phyloP scores from a whole-genome alignment of 2,329 filamentous ascomycete genomes.

The Monosporascus sp. region DNA sequence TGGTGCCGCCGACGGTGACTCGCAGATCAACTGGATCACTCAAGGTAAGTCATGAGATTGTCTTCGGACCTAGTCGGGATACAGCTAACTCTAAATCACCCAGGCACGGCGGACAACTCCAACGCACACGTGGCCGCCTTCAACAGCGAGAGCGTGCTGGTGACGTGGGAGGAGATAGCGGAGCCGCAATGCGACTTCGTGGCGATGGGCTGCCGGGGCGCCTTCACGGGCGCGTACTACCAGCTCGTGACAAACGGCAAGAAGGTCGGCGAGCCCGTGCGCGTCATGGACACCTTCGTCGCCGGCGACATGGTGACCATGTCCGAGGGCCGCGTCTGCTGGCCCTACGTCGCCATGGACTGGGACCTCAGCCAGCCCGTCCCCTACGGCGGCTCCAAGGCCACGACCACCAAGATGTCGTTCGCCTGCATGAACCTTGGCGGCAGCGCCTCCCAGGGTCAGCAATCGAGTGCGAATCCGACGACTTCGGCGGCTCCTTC shows the following conservation, averaged over 20 bases:
- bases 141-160: conserved; percentile 39
- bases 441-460: neutral
- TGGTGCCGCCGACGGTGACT: conserved; percentile 47
- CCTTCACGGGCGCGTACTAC: conserved; percentile 54
- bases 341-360: conserved; percentile 53
- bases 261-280: conserved; percentile 45
- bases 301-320: conserved; percentile 59
- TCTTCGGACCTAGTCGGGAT: conserved; percentile 41
- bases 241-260: conserved; percentile 49
- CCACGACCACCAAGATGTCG: conserved; percentile 39
- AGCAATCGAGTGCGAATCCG: no score
- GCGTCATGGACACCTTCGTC: conserved; percentile 49
- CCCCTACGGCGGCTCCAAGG: conserved; percentile 12
- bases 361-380: conserved; percentile 39
- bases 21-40: conserved; percentile 57
- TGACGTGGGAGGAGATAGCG: conserved; percentile 58
- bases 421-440: conserved; percentile 42
- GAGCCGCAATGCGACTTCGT: conserved; percentile 49
- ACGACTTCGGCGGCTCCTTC: no score
- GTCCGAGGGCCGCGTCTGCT: conserved; percentile 54
- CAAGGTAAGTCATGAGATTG: conserved; percentile 9
- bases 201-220: conserved; percentile 55
- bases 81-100: conserved; percentile 49
- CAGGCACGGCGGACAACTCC: conserved; percentile 41
- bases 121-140: conserved; percentile 47